Evolutionary conservation across 140 eudicot species (phyloP), one percentile per base, ranked within the genome.

Genomic region (Erigeron philadelphicus): DNA sequence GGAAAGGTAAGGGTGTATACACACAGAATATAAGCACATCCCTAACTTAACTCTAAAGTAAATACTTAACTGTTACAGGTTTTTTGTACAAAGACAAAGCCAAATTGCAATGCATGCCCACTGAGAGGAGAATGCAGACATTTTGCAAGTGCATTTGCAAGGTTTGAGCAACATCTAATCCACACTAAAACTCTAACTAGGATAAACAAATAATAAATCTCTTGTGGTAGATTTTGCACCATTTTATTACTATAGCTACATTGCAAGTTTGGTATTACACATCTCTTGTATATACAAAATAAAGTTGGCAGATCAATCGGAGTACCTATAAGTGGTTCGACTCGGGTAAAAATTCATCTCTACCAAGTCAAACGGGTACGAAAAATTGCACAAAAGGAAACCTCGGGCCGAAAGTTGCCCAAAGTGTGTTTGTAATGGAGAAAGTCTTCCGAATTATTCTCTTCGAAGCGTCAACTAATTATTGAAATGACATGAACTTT

Each of bases 81-180:
- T 47, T 93, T 93, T 61, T 93, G 98, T 76, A 89, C 98, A 71
- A 93, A 93, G 77, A 89, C 87, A 72, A 87, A 80, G 76, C 98
- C 98, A 56, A 93, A 93, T 71, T 93, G 98, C 85, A 86, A 93
- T 66, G 94, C 98, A 0, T 93, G 99, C 80, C 99, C 99, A 35
- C 66, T 94, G 80, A 83, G 95, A 78, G 99, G 87, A 79, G 99
- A 94, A 76, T 94, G 99, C 87, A 83, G 94, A 65, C 99, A 94
- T 73, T 94, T 94, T 71, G 99, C 99, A 50, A 94, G 99, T 84
- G 99, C 99, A 42, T 89, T 84, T 57, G 90, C 96, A 70, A 86
- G 96, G 96, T 89, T 71, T 42, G 75, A 43, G 50, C 53, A 54
- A 19, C 72, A 31, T 56, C 65, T 62, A 25, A 61, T 61, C 61